Evolutionary conservation across 306 rosid species (phyloP).

Genomic region (Echinosophora koreensis): DNA sequence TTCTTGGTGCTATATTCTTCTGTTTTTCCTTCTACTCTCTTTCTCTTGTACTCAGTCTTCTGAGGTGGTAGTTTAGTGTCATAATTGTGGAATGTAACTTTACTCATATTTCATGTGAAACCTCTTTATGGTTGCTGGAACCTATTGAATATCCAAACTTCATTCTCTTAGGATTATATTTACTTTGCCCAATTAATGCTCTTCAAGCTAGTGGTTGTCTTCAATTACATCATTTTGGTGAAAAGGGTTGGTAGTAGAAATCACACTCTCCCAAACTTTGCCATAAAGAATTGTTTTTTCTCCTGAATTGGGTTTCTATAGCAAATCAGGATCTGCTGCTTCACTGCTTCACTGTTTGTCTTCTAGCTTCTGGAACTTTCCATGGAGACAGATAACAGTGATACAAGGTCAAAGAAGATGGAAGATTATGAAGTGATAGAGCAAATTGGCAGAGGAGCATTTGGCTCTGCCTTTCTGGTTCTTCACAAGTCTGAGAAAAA

Average conservation of each 20-base stretch:
- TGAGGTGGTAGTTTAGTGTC: conserved; percentile 51
- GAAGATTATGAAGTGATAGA: conserved; percentile 89
- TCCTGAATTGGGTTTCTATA: conserved; percentile 45
- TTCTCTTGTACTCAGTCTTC: conserved; percentile 43
- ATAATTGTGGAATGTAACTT: conserved; percentile 64
- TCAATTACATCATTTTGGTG: conserved; percentile 39
- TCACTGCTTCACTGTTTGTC: conserved; percentile 41
- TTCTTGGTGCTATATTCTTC: conserved; percentile 46
- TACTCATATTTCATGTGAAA: conserved; percentile 63
- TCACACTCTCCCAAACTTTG: conserved; percentile 36
- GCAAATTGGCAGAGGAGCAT: conserved; percentile 96
- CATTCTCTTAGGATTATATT: conserved; percentile 44
- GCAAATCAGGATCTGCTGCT: conserved; percentile 50
- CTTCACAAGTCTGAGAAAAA: conserved; percentile 81
- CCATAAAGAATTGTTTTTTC: conserved; percentile 18
- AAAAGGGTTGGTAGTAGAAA: conserved; percentile 38
- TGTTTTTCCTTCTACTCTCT: conserved; percentile 43
- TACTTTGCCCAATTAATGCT: conserved; percentile 44
- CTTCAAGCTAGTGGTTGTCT: conserved; percentile 24
- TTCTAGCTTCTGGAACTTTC: conserved; percentile 57
- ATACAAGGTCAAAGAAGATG: conserved; percentile 68
- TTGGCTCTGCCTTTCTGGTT: conserved; percentile 88
- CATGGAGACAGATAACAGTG: conserved; percentile 78
- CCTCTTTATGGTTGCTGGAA: conserved; percentile 51
- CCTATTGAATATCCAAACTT: conserved; percentile 43